Evolutionary conservation across 1,139 yeast species (phyloP), one percentile per base, ranked within the genome.

Genomic region (Nadsonia commutata): DNA sequence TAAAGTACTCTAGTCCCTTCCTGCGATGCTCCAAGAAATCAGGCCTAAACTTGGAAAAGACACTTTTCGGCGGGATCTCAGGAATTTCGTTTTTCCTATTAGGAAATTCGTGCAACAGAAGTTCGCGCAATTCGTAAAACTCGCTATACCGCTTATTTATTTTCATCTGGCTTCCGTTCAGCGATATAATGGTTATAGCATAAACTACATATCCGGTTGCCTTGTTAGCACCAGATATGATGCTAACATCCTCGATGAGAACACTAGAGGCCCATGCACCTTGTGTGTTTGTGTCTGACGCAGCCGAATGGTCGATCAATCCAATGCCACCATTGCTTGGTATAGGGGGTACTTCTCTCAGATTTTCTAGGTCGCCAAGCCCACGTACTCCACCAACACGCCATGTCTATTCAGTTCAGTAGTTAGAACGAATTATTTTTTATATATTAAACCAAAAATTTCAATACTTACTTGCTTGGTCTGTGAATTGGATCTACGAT

Each of bases 1-100:
- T 56, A 59, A 84, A 83, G 71, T 78, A 83, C 54, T 82, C 93
- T 18, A 83, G 63, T 0, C 90, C 85, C 43, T 71, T 68, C 11
- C 86, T 61, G 39, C 95, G 62, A 23, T 65, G 65, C 48, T 73
- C 80, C 33, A 83, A 58, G 70, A 86, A 83, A 6, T 66, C 57
- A 50, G 69, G 64, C 42, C 76, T 64, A 49, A 77, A 58, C 49
- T 78, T 63, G 42, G 71, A 70, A 33, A 74, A 49, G 38, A 70
- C 62, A 42, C 76, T 74, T 54, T 80, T 81, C 0, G 84, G 78
- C 0, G 95, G 95, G 31, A 83, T 60, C 20, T 54, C 61, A 1
- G 88, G 85, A 2, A 83, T 67, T 40, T 71, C 68, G 13, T 60
- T 60, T n/a, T 52, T 48, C 20, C 64, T 58, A 5, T 60, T 48